phyloP scores from a whole-genome alignment of 306 rosid species.

The Citrullus colocynthis region DNA sequence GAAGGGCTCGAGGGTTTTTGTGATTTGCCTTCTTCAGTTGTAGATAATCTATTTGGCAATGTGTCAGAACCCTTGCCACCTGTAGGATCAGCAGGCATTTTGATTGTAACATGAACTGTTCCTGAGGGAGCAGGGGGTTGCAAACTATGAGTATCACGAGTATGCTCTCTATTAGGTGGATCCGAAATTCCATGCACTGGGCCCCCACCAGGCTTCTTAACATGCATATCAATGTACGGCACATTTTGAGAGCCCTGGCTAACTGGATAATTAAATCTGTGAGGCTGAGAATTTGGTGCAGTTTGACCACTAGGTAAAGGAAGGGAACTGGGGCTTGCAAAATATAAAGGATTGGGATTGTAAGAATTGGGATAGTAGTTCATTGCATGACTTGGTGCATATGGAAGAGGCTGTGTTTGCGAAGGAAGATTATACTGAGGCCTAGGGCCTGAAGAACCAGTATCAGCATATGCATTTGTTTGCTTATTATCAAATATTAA shows the following conservation, averaged over 20 bases:
- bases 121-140: conserved; percentile 23
- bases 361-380: conserved; percentile 37
- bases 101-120: conserved; percentile 31
- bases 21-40: conserved; percentile 34
- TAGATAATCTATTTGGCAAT: conserved; percentile 16
- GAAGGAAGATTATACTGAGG: conserved; percentile 42
- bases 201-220: conserved; percentile 39
- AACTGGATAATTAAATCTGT: conserved; percentile 42
- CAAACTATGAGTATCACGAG: conserved; percentile 31
- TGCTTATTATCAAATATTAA: conserved; percentile 61
- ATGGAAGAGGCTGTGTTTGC: conserved; percentile 56
- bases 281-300: conserved; percentile 57
- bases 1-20: conserved; percentile 25
- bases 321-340: conserved; percentile 33
- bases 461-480: conserved; percentile 46
- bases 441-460: conserved; percentile 48
- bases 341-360: conserved; percentile 27
- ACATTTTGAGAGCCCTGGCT: conserved; percentile 45
- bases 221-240: conserved; percentile 29
- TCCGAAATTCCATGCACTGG: conserved; percentile 29
- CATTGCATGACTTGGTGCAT: conserved; percentile 33
- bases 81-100: conserved; percentile 25
- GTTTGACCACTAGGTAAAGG: conserved; percentile 44
- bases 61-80: conserved; percentile 31
- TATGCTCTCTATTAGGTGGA: conserved; percentile 31